Evolutionary conservation across 2,329 filamentous ascomycete genomes (phyloP).

Genomic region (Xylariaceae sp.): DNA sequence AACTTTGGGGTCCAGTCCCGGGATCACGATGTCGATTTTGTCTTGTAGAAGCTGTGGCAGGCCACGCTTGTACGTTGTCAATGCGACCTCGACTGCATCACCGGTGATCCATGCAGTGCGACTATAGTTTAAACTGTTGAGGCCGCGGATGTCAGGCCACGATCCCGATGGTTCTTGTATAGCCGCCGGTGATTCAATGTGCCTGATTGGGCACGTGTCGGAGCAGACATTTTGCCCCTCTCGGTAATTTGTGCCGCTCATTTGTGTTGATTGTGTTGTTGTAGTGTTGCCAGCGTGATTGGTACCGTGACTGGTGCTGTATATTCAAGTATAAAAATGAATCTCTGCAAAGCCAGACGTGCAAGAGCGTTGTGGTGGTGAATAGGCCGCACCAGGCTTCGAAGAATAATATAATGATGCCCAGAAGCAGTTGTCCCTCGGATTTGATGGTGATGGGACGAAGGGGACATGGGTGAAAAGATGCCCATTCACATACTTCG

Average conservation of each 20-base stretch:
- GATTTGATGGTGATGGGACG: background rate
- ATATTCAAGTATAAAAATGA: background rate
- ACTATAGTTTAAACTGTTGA: slow-evolving; percentile 19
- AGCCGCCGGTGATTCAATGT: background rate
- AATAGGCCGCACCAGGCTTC: background rate
- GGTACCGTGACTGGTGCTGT: background rate
- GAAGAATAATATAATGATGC: background rate
- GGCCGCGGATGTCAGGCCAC: slow-evolving; percentile 22
- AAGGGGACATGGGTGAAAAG: background rate
- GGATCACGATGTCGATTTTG: slow-evolving; percentile 13
- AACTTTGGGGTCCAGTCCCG: background rate
- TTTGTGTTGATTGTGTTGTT: background rate
- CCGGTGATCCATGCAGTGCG: slow-evolving; percentile 17
- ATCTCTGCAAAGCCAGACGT: background rate
- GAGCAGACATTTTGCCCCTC: slow-evolving; percentile 13
- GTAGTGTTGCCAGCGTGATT: background rate
- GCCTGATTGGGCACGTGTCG: slow-evolving; percentile 7
- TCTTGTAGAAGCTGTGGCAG: slow-evolving; percentile 9
- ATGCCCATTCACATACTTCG: background rate
- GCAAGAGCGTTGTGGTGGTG: background rate
- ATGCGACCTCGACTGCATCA: slow-evolving; percentile 18
- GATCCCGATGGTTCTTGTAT: slow-evolving; percentile 1
- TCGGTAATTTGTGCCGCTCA: background rate
- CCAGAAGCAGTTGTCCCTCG: background rate
- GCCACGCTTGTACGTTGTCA: slow-evolving; percentile 3